These are phyloP conservation scores for Erodium moschatum DNA, from an alignment of 441 rosid genomes.

Conservation along the genomic window DNA sequence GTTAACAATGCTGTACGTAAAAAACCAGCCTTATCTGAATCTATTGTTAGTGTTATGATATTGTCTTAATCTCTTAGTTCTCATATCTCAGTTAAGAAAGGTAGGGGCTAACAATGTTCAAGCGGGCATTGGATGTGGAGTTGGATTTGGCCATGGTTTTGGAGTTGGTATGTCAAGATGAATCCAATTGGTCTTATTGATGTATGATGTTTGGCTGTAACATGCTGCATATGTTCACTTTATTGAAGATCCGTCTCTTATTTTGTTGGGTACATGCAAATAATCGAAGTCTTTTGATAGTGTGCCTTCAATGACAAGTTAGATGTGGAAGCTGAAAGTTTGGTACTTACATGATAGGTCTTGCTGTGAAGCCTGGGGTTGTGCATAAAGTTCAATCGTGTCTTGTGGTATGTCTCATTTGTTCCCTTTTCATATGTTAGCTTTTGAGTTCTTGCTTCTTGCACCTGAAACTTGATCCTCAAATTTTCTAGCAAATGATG, in stretches of 20 bases:
- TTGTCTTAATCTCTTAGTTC: slow-evolving; percentile 4
- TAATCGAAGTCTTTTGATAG: no score
- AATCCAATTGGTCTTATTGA: background rate
- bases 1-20: slow-evolving; percentile 53
- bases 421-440: slow-evolving; percentile 7
- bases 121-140: slow-evolving; percentile 86
- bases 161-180: slow-evolving; percentile 59
- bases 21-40: slow-evolving; percentile 9
- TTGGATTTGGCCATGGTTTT: slow-evolving; percentile 91
- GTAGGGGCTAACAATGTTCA: slow-evolving; percentile 62
- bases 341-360: slow-evolving; percentile 39
- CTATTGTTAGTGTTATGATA: slow-evolving; percentile 3
- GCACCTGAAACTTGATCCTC: slow-evolving; percentile 23
- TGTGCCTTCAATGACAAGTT: background rate
- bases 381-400: slow-evolving; percentile 50
- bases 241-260: no score
- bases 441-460: slow-evolving; percentile 15
- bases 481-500: slow-evolving; percentile 39
- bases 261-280: no score
- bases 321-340: slow-evolving; percentile 4
- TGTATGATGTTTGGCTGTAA: background rate
- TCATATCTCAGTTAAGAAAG: slow-evolving; percentile 49
- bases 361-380: slow-evolving; percentile 77
- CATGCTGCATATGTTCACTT: no score
- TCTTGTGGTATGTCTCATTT: slow-evolving; percentile 35